Percentiles rank a stretch among this genome's conserved stretches.
Conservation (phyloP, 208 protist species). For the Willaertia magna region DNA sequence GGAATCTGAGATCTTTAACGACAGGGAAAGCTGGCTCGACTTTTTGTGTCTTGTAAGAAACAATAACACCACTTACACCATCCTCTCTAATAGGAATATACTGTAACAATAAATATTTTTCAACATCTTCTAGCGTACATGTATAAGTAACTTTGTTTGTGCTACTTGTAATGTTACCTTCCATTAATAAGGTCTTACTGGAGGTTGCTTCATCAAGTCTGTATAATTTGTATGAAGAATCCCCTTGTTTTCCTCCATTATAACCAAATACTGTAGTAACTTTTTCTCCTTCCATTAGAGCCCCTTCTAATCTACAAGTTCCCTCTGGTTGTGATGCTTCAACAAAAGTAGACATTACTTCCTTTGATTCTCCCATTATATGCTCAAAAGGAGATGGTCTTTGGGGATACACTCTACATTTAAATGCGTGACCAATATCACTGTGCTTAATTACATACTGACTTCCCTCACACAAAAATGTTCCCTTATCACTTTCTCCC, state of each 20-base stretch:
- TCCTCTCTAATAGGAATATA: background rate
- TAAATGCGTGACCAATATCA: background rate
- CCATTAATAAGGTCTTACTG: background rate
- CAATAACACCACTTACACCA: background rate
- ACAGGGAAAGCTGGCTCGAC: background rate
- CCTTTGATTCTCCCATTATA: background rate
- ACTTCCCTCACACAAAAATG: background rate
- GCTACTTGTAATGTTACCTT: background rate
- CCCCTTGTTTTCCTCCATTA: background rate
- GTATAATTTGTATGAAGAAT: background rate
- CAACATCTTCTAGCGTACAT: background rate
- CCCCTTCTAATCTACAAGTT: background rate
- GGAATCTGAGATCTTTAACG: background rate
- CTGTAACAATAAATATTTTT: background rate
- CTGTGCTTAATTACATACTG: background rate
- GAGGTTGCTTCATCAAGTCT: background rate
- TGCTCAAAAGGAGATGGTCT: background rate
- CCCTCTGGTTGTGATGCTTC: background rate
- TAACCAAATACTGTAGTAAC: background rate
- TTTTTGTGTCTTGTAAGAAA: background rate
- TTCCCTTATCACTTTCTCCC: background rate
- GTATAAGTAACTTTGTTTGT: background rate
- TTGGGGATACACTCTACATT: background rate
- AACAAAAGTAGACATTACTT: background rate
- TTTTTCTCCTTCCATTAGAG: background rate